phyloP scores from a whole-genome alignment of 306 rosid species.

The Chamaecrista fasciculata region DNA sequence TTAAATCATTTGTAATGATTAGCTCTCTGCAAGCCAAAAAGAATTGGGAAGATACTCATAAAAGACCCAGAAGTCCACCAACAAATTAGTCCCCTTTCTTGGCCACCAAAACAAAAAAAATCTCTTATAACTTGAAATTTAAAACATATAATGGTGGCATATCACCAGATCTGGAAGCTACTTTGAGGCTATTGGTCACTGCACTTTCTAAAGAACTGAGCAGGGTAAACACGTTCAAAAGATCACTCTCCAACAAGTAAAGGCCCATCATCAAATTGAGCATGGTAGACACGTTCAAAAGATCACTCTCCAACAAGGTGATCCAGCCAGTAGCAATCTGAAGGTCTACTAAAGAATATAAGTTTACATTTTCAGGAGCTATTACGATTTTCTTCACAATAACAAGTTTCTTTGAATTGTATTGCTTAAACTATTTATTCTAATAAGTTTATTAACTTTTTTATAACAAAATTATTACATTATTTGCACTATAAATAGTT shows the following conservation, averaged over 20 bases:
- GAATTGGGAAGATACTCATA: no score
- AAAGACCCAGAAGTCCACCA: neutral
- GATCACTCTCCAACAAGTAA: no score
- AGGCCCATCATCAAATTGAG: slow-evolving; percentile 74
- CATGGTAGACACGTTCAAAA: slow-evolving; percentile 88
- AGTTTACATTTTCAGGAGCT: slow-evolving; percentile 61
- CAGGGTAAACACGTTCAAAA: no score
- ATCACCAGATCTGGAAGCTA: no score
- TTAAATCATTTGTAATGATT: no score
- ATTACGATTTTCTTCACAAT: slow-evolving; percentile 54
- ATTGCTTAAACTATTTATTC: no score
- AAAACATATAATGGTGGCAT: no score
- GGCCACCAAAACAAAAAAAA: neutral
- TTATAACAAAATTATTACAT: slow-evolving; percentile 44
- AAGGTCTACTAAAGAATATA: slow-evolving; percentile 83
- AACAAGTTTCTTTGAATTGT: slow-evolving; percentile 55
- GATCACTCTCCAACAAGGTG: slow-evolving; percentile 92
- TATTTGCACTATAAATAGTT: no score
- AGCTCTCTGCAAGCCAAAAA: neutral
- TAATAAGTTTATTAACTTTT: no score
- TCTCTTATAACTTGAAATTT: neutral
- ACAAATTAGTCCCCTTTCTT: neutral
- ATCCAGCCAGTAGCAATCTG: slow-evolving; percentile 90
- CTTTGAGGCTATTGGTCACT: no score
- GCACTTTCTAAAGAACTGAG: no score